Conservation (phyloP, 78 protist genomes). For the Tieghemostelium lacteum region DNA sequence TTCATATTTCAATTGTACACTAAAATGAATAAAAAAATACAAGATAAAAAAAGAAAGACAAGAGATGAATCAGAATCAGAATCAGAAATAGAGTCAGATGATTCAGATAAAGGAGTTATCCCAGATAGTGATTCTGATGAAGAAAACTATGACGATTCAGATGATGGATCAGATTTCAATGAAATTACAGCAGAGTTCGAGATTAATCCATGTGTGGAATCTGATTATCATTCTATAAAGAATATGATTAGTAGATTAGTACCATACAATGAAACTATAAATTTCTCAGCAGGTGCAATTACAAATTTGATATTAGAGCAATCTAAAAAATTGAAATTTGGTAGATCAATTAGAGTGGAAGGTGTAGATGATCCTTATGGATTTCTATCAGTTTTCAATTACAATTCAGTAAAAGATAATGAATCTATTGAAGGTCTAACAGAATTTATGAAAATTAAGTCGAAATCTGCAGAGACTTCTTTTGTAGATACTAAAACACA, state of each 20-base stretch:
- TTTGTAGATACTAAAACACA: background rate
- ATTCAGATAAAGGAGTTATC: background rate
- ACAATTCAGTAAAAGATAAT: background rate
- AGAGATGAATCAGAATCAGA: background rate
- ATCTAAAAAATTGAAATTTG: conserved; percentile 45
- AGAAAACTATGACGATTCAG: conserved; percentile 12
- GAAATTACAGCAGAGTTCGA: conserved; percentile 52
- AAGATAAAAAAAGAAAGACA: background rate
- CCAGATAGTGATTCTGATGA: conserved; percentile 21
- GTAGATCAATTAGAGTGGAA: conserved; percentile 38
- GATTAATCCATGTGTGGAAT: conserved; percentile 15
- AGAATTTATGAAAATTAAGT: conserved; percentile 17
- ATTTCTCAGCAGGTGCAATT: conserved; percentile 46
- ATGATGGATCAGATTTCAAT: background rate
- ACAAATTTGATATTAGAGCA: conserved; percentile 47
- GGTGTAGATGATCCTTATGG: conserved; percentile 62
- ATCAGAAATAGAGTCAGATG: background rate
- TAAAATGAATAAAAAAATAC: background rate
- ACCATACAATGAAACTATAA: conserved; percentile 27
- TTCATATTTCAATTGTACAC: no score
- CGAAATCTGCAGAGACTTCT: background rate
- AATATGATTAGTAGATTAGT: conserved; percentile 30
- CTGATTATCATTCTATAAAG: conserved; percentile 64
- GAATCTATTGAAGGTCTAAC: conserved; percentile 31
- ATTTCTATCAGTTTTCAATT: conserved; percentile 33